Evolutionary conservation across 2,329 filamentous ascomycete species (phyloP), one percentile per base, ranked within the genome.

Genomic region (Aspergillus hortae): DNA sequence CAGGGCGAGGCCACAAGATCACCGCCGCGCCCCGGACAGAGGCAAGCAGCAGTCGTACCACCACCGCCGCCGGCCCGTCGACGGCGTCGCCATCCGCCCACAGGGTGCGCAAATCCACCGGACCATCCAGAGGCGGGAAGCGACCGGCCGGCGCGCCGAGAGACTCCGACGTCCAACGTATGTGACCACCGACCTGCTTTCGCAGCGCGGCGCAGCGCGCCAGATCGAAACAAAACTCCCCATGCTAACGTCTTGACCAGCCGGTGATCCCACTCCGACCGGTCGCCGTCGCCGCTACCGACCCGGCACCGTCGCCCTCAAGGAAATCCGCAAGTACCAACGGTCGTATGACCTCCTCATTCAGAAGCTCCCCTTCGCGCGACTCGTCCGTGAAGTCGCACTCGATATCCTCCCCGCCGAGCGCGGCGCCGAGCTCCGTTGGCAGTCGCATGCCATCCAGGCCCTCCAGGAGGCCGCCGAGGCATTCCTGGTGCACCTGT

Each of bases 401-500:
- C 67, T 89, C 27, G 71, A 74, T 25, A 74, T 80, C 1, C 78
- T 87, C 55, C 83, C 85, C 15, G 81, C 84, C 4, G 71, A 73
- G 33, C 69, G 69, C 1, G 84, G 83, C 54, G 78, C 84, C 52
- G 87, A 89, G 55, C 84, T 97, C 71, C 85, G 92, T 61, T 99
- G 94, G 92, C 94, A 97, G 77, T 95, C 89, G 49, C 92, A 95
- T 64, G 92, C 94, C 47, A 94, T 97, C 65, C 85, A 89, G 66
- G 92, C 92, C 11, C 80, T 97, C 2, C 92, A 97, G 74, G 92
- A 97, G 78, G 90, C 92, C 12, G 85, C 92, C n/a, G 92, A 97
- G 76, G 92, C 92, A 4, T 97, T 95, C 74, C 81, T 97, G 61
- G 89, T 97, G 53, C 92, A 95, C 68, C 79, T 97, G n/a, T 96